Percentiles rank a stretch among this genome's conserved stretches.
phyloP scores from a whole-genome alignment of 2,329 filamentous ascomycete species.

The Aspergillus quadricinctus region DNA sequence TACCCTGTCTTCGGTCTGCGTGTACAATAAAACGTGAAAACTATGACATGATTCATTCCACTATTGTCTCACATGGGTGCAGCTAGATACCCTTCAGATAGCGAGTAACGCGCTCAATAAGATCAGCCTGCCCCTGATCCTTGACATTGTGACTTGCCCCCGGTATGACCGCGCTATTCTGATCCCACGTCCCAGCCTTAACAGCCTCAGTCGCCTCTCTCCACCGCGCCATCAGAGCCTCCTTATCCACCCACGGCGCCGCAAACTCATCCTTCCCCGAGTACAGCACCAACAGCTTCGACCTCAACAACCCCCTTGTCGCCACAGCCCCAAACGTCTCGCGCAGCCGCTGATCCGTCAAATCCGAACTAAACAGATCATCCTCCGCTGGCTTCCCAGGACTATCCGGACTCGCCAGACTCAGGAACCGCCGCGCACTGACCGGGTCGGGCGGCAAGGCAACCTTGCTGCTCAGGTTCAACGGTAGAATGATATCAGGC shows the following conservation, averaged over 20 bases:
- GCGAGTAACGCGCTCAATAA: slow-evolving; percentile 31
- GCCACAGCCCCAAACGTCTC: slow-evolving; percentile 59
- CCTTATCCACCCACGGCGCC: slow-evolving; percentile 43
- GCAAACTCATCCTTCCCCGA: slow-evolving; percentile 46
- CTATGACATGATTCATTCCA: neutral
- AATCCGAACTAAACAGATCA: slow-evolving; percentile 81
- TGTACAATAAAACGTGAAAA: neutral
- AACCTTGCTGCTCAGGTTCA: slow-evolving; percentile 29
- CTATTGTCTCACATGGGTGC: neutral
- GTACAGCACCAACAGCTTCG: slow-evolving; percentile 41
- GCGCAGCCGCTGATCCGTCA: slow-evolving; percentile 55
- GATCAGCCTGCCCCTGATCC: slow-evolving; percentile 44
- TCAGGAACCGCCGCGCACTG: slow-evolving; percentile 56
- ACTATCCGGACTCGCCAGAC: slow-evolving; percentile 49
- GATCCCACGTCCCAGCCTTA: slow-evolving; percentile 43
- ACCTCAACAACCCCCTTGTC: slow-evolving; percentile 32
- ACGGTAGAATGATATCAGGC: slow-evolving; percentile 29
- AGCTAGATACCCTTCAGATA: slow-evolving; percentile 29
- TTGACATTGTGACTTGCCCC: slow-evolving; percentile 48
- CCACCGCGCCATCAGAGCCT: slow-evolving; percentile 41
- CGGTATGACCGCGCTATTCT: slow-evolving; percentile 46
- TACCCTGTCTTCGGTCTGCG: slow-evolving; percentile 7
- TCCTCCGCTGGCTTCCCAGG: slow-evolving; percentile 64
- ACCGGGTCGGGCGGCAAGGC: slow-evolving; percentile 41
- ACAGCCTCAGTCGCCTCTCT: slow-evolving; percentile 36